Evolutionary conservation across 441 rosid species (phyloP).

Genomic region (Manihot esculenta): DNA sequence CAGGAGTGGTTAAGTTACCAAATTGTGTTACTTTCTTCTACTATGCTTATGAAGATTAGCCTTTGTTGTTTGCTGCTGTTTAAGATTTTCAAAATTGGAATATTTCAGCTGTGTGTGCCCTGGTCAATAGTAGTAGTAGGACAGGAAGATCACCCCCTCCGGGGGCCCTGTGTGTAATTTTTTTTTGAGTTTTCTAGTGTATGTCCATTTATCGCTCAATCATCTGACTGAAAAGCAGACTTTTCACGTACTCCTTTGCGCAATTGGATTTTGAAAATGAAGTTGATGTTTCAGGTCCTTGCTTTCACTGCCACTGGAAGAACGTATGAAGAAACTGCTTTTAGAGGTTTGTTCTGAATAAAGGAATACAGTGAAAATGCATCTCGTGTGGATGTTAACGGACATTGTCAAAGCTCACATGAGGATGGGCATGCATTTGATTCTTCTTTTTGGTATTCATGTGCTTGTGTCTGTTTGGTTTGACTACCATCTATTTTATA

Average conservation of each 20-base stretch:
- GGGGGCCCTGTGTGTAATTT: too few species aligned
- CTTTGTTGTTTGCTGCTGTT: not conserved
- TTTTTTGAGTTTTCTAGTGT: too few species aligned
- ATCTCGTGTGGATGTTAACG: conserved; percentile 2
- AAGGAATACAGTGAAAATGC: not conserved
- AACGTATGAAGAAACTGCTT: conserved; percentile 67
- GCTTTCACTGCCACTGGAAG: conserved; percentile 60
- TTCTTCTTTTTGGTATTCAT: not conserved
- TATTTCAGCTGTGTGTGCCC: not conserved
- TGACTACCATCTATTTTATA: not conserved
- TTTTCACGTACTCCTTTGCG: not conserved
- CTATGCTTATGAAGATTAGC: not conserved
- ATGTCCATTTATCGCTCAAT: too few species aligned
- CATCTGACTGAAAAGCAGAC: not conserved
- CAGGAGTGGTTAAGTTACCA: not conserved
- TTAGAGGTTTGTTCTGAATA: conserved; percentile 58
- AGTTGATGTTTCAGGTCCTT: conserved; percentile 53
- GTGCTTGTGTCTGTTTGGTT: not conserved
- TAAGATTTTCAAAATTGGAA: not conserved
- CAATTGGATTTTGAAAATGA: conserved; percentile 11
- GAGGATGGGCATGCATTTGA: not conserved
- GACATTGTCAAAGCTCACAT: not conserved
- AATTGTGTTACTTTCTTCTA: not conserved
- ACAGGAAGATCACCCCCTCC: too few species aligned
- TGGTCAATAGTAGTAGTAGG: not conserved